Percentiles rank a stretch among this genome's conserved stretches.
phyloP scores from a whole-genome alignment of 345 rosid genomes.

The Eucalyptus pauciflora region DNA sequence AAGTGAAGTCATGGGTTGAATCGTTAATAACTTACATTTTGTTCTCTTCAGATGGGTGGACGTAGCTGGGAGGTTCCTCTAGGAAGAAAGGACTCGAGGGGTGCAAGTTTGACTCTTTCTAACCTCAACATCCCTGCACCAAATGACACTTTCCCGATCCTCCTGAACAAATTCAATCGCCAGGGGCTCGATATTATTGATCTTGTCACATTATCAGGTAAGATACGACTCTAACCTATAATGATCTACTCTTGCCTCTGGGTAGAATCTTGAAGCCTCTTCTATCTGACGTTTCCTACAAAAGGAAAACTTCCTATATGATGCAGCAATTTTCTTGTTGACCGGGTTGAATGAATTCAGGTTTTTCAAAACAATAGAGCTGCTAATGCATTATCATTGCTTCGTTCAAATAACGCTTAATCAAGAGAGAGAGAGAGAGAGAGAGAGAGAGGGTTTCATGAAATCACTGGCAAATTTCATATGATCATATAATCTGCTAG shows the following conservation, averaged over 20 bases:
- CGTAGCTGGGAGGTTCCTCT: constrained; percentile 79
- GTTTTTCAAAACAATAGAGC: neutral
- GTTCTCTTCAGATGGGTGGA: constrained; percentile 45
- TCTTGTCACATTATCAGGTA: constrained; percentile 80
- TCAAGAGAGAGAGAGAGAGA: neutral
- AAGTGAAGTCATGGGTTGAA: neutral
- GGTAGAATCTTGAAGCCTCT: neutral
- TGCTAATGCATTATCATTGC: neutral
- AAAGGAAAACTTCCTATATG: neutral
- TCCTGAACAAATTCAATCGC: constrained; percentile 47
- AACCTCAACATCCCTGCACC: constrained; percentile 70
- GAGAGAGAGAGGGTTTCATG: neutral
- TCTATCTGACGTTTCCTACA: neutral
- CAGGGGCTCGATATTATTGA: constrained; percentile 63
- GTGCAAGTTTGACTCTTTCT: constrained; percentile 65
- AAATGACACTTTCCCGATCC: constrained; percentile 46
- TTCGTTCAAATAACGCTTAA: neutral
- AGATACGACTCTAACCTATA: neutral
- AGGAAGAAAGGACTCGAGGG: constrained; percentile 69
- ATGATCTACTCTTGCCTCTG: neutral
- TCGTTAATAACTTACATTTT: neutral
- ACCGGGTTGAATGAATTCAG: neutral
- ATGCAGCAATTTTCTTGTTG: neutral
- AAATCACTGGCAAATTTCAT: neutral
- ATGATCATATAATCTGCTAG: neutral